Evolutionary conservation across 1,284 basidiomycete genomes (phyloP).

Genomic region (Mycena sp.): DNA sequence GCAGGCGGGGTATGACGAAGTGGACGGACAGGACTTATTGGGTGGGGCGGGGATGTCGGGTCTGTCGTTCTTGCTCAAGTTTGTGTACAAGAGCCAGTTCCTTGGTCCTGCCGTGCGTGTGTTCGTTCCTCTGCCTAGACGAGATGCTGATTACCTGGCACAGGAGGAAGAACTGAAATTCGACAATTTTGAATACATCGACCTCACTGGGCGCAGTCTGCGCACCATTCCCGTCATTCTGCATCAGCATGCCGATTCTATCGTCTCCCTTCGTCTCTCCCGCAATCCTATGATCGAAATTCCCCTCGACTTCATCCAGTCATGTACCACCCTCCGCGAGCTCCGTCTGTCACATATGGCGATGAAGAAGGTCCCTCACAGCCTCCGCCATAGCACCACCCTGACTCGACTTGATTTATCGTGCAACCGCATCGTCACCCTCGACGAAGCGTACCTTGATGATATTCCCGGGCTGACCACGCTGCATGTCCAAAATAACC

Average conservation of each 20-base stretch:
- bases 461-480: constrained; percentile 78
- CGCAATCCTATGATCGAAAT: constrained; percentile 97
- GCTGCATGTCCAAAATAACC: constrained; percentile 92
- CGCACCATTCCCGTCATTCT: constrained; percentile 92
- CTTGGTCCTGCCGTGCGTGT: constrained; percentile 71
- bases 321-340: constrained; percentile 86
- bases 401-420: constrained; percentile 91
- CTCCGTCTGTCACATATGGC: constrained; percentile 94
- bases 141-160: constrained; percentile 6
- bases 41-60: constrained; percentile 72
- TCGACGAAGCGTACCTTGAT: constrained; percentile 88
- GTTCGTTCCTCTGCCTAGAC: background rate
- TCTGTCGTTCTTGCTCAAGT: constrained; percentile 88
- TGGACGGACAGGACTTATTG: constrained; percentile 84
- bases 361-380: constrained; percentile 92
- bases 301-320: constrained; percentile 96
- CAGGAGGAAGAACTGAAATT: constrained; percentile 79
- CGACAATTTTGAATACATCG: constrained; percentile 85
- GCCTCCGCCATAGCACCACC: constrained; percentile 79
- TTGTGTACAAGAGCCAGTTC: constrained; percentile 83
- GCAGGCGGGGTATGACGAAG: constrained; percentile 91
- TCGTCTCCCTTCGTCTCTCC: constrained; percentile 90
- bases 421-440: constrained; percentile 91
- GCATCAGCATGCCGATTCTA: constrained; percentile 88
- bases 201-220: constrained; percentile 86